phyloP scores from a whole-genome alignment of 345 rosid genomes.

The Eucalyptus cloeziana region DNA sequence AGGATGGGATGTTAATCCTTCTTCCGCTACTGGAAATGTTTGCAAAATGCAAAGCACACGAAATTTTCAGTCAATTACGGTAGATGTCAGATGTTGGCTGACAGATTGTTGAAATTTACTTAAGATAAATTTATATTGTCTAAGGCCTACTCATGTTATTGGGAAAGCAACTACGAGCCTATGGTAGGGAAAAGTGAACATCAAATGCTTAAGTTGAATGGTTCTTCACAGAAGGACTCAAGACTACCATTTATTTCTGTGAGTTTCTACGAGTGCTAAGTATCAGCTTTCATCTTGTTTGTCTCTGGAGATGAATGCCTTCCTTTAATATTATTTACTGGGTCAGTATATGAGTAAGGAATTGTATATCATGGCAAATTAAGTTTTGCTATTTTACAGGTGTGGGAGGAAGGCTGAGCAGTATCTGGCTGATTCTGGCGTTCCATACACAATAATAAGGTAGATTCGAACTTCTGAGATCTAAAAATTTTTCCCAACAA shows the following conservation, averaged over 20 bases:
- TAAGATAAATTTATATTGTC: not conserved
- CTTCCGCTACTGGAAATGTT: not conserved
- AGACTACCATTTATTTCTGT: not conserved
- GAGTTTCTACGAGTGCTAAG: not conserved
- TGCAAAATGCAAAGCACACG: not conserved
- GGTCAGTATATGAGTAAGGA: not conserved
- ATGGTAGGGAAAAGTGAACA: not conserved
- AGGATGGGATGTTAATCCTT: not conserved
- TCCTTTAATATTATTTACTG: not conserved
- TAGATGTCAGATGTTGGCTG: not conserved
- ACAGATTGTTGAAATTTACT: not conserved
- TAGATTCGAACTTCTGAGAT: not conserved
- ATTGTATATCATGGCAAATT: not conserved
- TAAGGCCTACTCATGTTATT: not conserved
- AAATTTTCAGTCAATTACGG: not conserved
- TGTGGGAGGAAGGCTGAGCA: constrained; percentile 99
- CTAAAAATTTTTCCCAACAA: not conserved
- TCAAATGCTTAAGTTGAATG: not conserved
- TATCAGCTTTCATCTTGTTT: not conserved
- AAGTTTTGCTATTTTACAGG: constrained; percentile 11
- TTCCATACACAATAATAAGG: constrained; percentile 97
- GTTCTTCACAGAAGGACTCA: not conserved
- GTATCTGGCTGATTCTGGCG: constrained; percentile 85
- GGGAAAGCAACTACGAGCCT: not conserved
- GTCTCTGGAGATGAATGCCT: not conserved